phyloP scores from a whole-genome alignment of 805 yeast genomes.

The Naumovozyma castellii region DNA sequence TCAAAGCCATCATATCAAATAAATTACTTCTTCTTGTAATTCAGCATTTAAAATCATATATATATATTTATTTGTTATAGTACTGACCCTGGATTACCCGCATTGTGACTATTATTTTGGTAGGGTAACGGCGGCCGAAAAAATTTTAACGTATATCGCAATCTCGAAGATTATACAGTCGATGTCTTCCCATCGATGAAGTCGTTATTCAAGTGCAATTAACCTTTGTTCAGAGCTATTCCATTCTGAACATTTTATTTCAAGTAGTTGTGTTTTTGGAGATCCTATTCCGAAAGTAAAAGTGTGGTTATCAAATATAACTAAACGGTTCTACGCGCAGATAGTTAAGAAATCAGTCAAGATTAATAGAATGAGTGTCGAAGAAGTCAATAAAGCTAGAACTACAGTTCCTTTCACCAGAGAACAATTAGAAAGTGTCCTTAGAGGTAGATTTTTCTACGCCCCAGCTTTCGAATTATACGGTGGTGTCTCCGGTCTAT shows the following conservation, averaged over 20 bases:
- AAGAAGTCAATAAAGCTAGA: slow-evolving; percentile 26
- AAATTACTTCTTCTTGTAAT: too few relatives aligned
- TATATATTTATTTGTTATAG: too few relatives aligned
- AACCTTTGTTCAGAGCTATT: not conserved
- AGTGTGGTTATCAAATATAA: slow-evolving; percentile 7
- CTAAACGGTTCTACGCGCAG: slow-evolving; percentile 23
- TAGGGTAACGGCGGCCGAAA: not conserved
- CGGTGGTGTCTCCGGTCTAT: slow-evolving; percentile 97
- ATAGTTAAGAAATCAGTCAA: slow-evolving; percentile 21
- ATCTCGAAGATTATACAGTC: not conserved
- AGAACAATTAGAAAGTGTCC: slow-evolving; percentile 79
- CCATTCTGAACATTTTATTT: not conserved
- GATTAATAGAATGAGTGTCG: slow-evolving; percentile 26
- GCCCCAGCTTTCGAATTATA: slow-evolving; percentile 97
- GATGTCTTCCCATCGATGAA: not conserved
- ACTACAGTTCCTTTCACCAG: slow-evolving; percentile 50
- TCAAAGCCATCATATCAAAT: too few relatives aligned
- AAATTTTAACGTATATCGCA: not conserved
- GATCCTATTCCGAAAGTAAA: slow-evolving; percentile 1
- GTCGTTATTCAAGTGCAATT: not conserved
- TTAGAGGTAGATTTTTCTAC: slow-evolving; percentile 91
- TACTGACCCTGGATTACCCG: too few relatives aligned
- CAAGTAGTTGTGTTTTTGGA: not conserved
- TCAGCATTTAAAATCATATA: too few relatives aligned
- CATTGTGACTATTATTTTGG: not conserved